These are phyloP conservation scores for Neurospora sp. DNA, from an alignment of 495 filamentous ascomycete genomes.

Conservation along the genomic window DNA sequence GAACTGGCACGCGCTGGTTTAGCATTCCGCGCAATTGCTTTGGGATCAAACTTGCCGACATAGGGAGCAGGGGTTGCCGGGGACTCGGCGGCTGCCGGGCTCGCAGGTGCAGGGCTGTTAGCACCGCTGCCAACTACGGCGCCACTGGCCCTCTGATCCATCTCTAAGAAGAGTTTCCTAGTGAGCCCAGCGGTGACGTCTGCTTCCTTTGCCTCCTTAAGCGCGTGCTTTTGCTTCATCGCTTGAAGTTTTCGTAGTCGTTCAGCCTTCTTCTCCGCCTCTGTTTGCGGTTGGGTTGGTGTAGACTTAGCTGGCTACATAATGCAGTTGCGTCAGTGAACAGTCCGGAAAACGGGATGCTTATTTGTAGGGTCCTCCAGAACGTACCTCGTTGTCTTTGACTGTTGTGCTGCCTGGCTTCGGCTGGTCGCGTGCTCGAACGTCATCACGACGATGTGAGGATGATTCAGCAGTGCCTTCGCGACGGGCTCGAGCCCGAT, in stretches of 20 bases:
- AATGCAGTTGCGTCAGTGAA: constrained; percentile 9
- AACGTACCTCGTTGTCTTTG: constrained; percentile 41
- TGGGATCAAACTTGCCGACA: constrained; percentile 80
- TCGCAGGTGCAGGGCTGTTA: constrained; percentile 43
- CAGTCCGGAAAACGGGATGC: background rate
- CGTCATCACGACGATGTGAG: constrained; percentile 56
- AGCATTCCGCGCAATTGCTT: constrained; percentile 69
- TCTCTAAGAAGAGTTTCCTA: constrained; percentile 59
- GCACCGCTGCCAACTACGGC: constrained; percentile 31
- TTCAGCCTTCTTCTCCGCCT: constrained; percentile 78
- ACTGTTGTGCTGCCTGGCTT: constrained; percentile 34
- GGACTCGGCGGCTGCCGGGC: constrained; percentile 39
- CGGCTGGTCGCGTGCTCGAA: constrained; percentile 41
- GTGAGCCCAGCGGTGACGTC: constrained; percentile 53
- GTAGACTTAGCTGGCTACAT: constrained; percentile 41
- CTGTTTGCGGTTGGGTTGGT: constrained; percentile 46
- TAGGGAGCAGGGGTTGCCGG: constrained; percentile 41
- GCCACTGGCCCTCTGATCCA: constrained; percentile 58
- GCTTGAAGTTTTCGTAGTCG: constrained; percentile 75
- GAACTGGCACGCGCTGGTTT: constrained; percentile 40
- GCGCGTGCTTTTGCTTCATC: constrained; percentile 84
- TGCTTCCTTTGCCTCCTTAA: constrained; percentile 67
- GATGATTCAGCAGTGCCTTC: constrained; percentile 71
- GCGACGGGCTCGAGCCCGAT: constrained; percentile 55
- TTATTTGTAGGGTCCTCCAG: constrained; percentile 5